Evolutionary conservation across 2,329 filamentous ascomycete species (phyloP).

Genomic region (Pestalotiopsis sp.): DNA sequence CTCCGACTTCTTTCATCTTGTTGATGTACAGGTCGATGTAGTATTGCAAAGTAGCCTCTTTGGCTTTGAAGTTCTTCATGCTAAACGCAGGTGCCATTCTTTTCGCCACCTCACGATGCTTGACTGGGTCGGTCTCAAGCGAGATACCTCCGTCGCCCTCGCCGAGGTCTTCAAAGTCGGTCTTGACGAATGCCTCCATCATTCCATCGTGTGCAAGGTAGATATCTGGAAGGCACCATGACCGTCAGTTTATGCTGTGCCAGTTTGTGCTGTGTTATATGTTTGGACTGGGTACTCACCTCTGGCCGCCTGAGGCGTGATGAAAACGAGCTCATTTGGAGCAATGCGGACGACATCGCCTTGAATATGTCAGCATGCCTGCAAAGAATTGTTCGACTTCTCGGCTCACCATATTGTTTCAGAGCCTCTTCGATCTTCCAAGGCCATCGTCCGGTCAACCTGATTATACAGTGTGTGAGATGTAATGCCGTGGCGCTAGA

Average conservation of each 20-base stretch:
- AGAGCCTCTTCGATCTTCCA: slow-evolving; percentile 17
- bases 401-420: slow-evolving; percentile 11
- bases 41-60: slow-evolving; percentile 20
- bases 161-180: slow-evolving; percentile 18
- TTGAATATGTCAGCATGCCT: background rate
- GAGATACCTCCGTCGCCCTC: slow-evolving; percentile 20
- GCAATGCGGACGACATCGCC: slow-evolving; percentile 20
- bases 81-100: slow-evolving; percentile 26
- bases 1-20: slow-evolving; percentile 18
- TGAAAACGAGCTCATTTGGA: slow-evolving; percentile 22
- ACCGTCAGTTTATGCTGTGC: background rate
- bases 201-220: slow-evolving; percentile 16
- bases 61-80: slow-evolving; percentile 5
- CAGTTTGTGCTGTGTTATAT: no score
- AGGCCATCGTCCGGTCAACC: slow-evolving; percentile 16
- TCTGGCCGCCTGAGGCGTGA: slow-evolving; percentile 13
- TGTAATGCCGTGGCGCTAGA: background rate
- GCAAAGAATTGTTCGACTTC: background rate
- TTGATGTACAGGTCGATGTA: slow-evolving; percentile 22
- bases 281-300: slow-evolving; percentile 1
- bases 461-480: background rate
- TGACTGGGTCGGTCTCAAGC: slow-evolving; percentile 23
- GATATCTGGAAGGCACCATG: slow-evolving; percentile 11
- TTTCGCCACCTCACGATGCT: slow-evolving; percentile 21
- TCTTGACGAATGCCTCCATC: slow-evolving; percentile 21